Evolutionary conservation across 169 alveolate species (phyloP), one percentile per base, ranked within the genome.

Genomic region (Plasmodium gallinaceum): DNA sequence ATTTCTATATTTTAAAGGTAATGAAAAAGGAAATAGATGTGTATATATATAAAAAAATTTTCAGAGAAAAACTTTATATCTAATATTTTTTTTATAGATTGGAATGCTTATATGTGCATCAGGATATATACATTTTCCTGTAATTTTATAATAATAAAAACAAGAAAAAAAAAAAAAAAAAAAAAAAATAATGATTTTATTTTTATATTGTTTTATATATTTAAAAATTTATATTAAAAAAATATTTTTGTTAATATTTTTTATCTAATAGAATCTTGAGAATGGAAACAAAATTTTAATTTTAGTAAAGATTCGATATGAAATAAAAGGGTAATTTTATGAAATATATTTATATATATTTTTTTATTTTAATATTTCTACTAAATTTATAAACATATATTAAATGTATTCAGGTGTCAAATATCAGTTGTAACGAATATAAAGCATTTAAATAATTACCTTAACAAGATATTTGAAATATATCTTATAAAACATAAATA

Each of bases 381-480:
- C 0, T 54, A 70, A 16, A 57, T 16, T 7, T 6, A n/a, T 24
- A 18, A 7, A 6, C 16, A 12, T 14, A 24, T 14, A 58, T 43
- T 20, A 58, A 39, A 58, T 74, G 18, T 58, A 10, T 71, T 32
- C 26, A 80, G 90, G 64, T 80, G 90, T 37, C 90, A 80, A 14
- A 80, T 80, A 58, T 80, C 90, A n/a, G 90, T 80, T 16, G 83
- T 80, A 7, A 52, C 90, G 18, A 80, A 65, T 51, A 54, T 80
- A 18, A 80, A 61, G 37, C 90, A 66, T 43, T 68, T 80, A 46
- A 80, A 80, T 42, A 80, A 69, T 70, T 80, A 80, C 37, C 73
- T 80, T 62, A 80, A 80, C 83, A 80, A 80, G 26, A 80, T 80
- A 80, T 80, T 80, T 57, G 90, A 80, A 26, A 57, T 80, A 14